Conservation (phyloP, 208 protist species). For the Crithidia bombi region DNA sequence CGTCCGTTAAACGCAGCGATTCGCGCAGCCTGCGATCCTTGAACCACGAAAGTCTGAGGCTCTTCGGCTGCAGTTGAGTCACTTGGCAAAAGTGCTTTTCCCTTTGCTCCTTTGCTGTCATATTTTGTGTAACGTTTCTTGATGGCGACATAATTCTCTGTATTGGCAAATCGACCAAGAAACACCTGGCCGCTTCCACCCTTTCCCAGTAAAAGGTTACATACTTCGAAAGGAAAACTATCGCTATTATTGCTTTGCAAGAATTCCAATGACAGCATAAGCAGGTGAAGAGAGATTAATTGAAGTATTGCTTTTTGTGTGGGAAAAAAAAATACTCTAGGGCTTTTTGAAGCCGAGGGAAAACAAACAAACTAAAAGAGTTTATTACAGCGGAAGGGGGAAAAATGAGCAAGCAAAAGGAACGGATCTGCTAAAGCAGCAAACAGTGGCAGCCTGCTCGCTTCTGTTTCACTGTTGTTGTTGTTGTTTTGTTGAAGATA, state of each 20-base stretch:
- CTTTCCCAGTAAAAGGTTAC: conserved; percentile 71
- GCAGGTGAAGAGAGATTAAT: too few species aligned
- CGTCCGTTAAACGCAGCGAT: background rate
- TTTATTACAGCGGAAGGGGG: too few species aligned
- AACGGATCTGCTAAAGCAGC: too few species aligned
- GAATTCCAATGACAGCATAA: conserved; percentile 10
- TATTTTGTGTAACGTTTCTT: conserved; percentile 60
- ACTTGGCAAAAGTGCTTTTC: background rate
- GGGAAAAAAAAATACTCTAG: too few species aligned
- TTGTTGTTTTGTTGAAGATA: too few species aligned
- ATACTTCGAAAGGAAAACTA: conserved; percentile 69
- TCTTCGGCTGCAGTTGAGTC: background rate
- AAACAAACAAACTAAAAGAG: conserved; percentile 5
- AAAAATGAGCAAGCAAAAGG: too few species aligned
- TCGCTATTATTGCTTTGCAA: background rate
- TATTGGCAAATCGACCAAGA: conserved; percentile 46
- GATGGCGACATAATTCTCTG: conserved; percentile 61
- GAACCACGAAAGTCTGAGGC: background rate
- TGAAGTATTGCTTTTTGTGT: too few species aligned
- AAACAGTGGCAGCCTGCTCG: too few species aligned
- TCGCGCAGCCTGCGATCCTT: background rate
- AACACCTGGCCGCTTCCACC: conserved; percentile 80
- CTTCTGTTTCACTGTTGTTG: too few species aligned
- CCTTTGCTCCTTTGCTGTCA: background rate
- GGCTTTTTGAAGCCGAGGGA: conserved; percentile 6